phyloP scores from a whole-genome alignment of 2,329 filamentous ascomycete genomes.

The Ceratocystis cubensis region DNA sequence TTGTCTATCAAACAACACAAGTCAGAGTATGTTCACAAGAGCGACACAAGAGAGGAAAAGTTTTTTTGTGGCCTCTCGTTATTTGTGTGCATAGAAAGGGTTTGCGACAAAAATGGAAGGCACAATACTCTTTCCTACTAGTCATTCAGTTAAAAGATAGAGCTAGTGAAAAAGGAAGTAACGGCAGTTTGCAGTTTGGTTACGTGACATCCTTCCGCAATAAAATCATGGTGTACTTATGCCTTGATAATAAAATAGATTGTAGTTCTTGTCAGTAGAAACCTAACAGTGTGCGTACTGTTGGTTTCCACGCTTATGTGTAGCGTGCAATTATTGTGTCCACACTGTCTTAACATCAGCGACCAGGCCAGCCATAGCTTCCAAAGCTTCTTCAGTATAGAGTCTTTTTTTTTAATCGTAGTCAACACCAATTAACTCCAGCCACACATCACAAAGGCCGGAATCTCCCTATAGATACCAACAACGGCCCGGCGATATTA shows the following conservation, averaged over 20 bases:
- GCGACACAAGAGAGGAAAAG: neutral
- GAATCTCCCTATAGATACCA: neutral
- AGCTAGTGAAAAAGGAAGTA: neutral
- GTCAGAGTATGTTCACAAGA: neutral
- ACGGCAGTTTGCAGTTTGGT: neutral
- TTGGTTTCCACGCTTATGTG: fast-evolving
- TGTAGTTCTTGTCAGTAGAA: neutral
- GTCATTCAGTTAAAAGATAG: neutral
- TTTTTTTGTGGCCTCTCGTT: neutral
- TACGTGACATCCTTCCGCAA: neutral
- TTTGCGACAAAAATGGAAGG: neutral
- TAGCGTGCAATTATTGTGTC: neutral
- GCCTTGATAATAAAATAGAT: neutral
- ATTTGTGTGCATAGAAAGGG: neutral
- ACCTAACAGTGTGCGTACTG: constrained; percentile 11
- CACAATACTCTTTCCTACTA: neutral
- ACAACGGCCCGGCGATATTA: neutral
- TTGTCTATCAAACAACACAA: neutral
- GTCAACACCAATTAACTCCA: neutral
- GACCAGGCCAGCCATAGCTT: neutral
- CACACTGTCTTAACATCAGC: constrained; percentile 17
- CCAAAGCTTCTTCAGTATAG: neutral
- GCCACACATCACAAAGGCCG: neutral
- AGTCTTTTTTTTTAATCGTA: neutral
- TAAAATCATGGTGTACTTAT: neutral